Evolutionary conservation across 805 yeast species (phyloP).

Genomic region (Ogataea allantospora): DNA sequence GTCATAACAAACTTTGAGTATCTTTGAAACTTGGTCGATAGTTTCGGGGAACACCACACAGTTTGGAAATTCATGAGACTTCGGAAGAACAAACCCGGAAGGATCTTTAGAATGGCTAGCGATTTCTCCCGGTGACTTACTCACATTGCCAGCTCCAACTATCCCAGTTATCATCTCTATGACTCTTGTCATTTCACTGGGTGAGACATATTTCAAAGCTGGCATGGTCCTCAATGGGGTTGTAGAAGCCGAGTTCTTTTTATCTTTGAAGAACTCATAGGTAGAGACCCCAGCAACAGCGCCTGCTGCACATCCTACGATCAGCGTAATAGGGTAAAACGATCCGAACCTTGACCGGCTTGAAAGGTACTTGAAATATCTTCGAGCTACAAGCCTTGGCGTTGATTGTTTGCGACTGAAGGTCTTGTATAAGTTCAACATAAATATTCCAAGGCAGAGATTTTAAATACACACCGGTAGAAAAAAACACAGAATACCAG

Average conservation of each 20-base stretch:
- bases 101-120: slow-evolving; percentile 33
- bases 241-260: slow-evolving; percentile 10
- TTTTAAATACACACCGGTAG: too few relatives aligned
- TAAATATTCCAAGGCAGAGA: too few relatives aligned
- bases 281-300: slow-evolving; percentile 3
- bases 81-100: slow-evolving; percentile 33
- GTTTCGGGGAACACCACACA: slow-evolving; percentile 60
- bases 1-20: slow-evolving; percentile 62
- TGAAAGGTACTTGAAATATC: neutral
- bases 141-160: slow-evolving; percentile 55
- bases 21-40: slow-evolving; percentile 64
- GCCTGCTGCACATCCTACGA: neutral
- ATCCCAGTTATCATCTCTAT: slow-evolving; percentile 48
- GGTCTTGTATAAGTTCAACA: too few relatives aligned
- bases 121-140: slow-evolving; percentile 36
- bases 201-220: slow-evolving; percentile 54
- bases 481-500: too few relatives aligned
- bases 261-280: neutral
- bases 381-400: too few relatives aligned
- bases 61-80: slow-evolving; percentile 30
- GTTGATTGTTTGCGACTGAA: too few relatives aligned
- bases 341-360: neutral
- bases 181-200: slow-evolving; percentile 47
- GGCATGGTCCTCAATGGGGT: slow-evolving; percentile 38
- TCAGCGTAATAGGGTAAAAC: neutral